Conservation (phyloP, 2,329 filamentous ascomycete genomes). For the Botrytis cinerea region DNA sequence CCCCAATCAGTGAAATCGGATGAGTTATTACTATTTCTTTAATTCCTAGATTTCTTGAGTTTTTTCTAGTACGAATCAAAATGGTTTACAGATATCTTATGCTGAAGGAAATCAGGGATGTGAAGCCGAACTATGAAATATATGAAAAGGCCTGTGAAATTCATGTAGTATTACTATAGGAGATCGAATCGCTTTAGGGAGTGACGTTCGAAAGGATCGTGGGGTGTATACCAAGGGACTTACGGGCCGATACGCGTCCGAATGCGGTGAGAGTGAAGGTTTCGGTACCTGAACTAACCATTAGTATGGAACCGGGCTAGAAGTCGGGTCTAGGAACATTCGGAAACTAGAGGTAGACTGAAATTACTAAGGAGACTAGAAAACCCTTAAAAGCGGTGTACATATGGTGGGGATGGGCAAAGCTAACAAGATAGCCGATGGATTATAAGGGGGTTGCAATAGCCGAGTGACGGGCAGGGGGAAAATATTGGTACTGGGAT, state of each 20-base stretch:
- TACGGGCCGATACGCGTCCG: neutral
- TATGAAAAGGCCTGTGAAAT: neutral
- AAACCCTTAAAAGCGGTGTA: neutral
- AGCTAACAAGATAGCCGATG: neutral
- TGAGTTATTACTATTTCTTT: fast-evolving
- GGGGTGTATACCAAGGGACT: neutral
- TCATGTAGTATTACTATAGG: fast-evolving
- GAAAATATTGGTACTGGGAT: neutral
- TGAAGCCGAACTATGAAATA: neutral
- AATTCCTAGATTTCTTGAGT: neutral
- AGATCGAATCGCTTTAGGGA: too few species aligned
- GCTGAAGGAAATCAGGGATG: neutral
- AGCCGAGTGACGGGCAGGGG: neutral
- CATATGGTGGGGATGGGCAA: neutral
- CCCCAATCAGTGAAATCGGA: neutral
- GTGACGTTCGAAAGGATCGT: too few species aligned
- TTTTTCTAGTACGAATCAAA: fast-evolving
- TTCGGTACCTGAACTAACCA: neutral
- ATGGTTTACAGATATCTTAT: neutral
- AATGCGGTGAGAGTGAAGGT: neutral
- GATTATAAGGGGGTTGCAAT: neutral
- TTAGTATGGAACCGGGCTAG: neutral
- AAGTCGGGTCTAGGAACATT: neutral
- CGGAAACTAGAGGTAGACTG: neutral
- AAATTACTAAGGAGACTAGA: neutral